Percentiles rank a stretch among this genome's conserved stretches.
Evolutionary conservation across 306 rosid genomes (phyloP).

Genomic region (Dryas octopetala): DNA sequence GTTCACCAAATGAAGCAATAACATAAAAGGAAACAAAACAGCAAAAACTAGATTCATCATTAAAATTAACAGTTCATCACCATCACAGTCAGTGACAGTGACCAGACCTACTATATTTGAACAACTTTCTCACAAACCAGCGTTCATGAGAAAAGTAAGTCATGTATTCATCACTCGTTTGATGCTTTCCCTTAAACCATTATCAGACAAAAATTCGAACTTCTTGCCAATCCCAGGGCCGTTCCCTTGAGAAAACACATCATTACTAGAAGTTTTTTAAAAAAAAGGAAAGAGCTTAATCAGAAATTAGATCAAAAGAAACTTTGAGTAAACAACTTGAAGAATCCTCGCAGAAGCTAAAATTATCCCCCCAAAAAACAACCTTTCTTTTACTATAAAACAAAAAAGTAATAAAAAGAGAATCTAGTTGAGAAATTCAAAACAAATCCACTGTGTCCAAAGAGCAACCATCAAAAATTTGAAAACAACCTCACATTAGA

Average conservation of each 20-base stretch:
- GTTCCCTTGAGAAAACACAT: background rate
- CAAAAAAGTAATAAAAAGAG: background rate
- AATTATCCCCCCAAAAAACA: background rate
- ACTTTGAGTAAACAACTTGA: conserved; percentile 1
- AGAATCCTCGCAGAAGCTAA: background rate
- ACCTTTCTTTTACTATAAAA: background rate
- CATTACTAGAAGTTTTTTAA: background rate
- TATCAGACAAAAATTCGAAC: background rate
- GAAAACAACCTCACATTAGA: conserved; percentile 21
- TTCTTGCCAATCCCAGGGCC: background rate
- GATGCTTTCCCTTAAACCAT: background rate
- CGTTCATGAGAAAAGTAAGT: background rate
- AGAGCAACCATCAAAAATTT: conserved; percentile 15
- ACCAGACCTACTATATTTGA: background rate
- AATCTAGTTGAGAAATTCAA: conserved; percentile 3
- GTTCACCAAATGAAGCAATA: background rate
- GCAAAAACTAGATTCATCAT: background rate
- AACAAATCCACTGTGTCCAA: conserved; percentile 10
- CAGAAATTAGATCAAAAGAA: background rate
- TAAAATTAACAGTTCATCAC: background rate
- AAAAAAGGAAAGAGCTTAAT: background rate
- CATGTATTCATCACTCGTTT: background rate
- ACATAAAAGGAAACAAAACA: background rate
- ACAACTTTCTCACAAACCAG: background rate
- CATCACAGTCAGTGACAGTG: conserved; percentile 2